Percentiles rank a stretch among this genome's conserved stretches.
Conservation (phyloP, 352 stramenopile genomes). For the Phytophthora podocarpi region DNA sequence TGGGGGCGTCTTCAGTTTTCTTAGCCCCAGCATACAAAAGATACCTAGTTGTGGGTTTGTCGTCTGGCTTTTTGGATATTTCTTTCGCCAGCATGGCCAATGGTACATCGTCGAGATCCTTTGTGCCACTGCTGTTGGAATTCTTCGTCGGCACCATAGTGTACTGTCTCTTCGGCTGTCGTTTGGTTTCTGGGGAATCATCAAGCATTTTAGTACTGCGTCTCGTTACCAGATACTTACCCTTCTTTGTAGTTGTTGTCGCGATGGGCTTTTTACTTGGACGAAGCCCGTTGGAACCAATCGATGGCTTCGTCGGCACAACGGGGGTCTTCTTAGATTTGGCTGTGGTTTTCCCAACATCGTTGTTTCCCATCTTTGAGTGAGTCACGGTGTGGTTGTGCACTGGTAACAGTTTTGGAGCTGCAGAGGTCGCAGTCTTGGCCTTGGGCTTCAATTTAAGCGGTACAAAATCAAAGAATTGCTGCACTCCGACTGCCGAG, state of each 20-base stretch:
- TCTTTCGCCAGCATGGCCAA: conserved; percentile 28
- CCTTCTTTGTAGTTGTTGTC: conserved; percentile 43
- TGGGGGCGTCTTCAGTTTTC: conserved; percentile 32
- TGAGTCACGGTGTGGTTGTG: conserved; percentile 30
- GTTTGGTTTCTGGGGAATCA: conserved; percentile 19
- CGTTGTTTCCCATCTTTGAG: conserved; percentile 3
- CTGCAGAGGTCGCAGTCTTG: conserved; percentile 12
- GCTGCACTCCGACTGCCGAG: conserved; percentile 30
- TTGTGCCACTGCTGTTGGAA: not conserved
- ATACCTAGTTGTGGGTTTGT: conserved; percentile 40
- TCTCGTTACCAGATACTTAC: conserved; percentile 40
- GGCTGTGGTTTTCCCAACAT: conserved; percentile 1
- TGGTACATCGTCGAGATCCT: conserved; percentile 31
- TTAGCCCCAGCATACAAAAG: conserved; percentile 45
- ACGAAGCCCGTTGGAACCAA: conserved; percentile 55
- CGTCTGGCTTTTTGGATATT: conserved; percentile 22
- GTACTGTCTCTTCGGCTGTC: conserved; percentile 19
- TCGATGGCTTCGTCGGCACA: conserved; percentile 9
- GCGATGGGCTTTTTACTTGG: conserved; percentile 33
- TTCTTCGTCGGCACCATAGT: conserved; percentile 27
- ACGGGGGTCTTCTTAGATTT: conserved; percentile 6
- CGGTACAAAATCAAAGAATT: conserved; percentile 46
- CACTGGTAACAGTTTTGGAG: conserved; percentile 37
- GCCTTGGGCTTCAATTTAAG: conserved; percentile 36
- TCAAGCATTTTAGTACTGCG: conserved; percentile 56